Percentiles rank a stretch among this genome's conserved stretches.
phyloP scores from a whole-genome alignment of 805 yeast genomes.

The Sugiyamaella lignohabitans region DNA sequence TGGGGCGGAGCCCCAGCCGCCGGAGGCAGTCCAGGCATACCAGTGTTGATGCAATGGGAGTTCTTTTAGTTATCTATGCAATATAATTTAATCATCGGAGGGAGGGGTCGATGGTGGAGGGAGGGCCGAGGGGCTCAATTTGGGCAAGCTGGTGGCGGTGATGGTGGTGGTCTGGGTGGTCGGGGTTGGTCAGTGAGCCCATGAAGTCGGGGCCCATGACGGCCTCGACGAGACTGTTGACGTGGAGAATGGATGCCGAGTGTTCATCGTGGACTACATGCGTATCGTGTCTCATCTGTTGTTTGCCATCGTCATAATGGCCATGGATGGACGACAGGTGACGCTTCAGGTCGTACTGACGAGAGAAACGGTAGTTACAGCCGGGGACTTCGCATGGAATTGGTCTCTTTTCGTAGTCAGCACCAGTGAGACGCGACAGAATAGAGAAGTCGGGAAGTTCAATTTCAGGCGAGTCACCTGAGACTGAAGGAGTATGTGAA shows the following conservation, averaged over 20 bases:
- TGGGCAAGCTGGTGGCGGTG: not conserved
- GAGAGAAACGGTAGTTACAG: conserved; percentile 31
- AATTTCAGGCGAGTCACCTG: not conserved
- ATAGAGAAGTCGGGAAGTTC: not conserved
- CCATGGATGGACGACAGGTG: conserved; percentile 25
- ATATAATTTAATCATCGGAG: no score
- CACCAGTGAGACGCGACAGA: conserved; percentile 29
- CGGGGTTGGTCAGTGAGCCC: not conserved
- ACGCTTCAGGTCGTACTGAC: conserved; percentile 35
- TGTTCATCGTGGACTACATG: not conserved
- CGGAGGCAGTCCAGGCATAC: not conserved
- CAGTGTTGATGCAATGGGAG: not conserved
- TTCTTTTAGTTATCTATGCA: no score
- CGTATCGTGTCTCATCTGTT: not conserved
- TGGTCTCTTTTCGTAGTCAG: conserved; percentile 29
- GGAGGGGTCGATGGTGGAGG: not conserved
- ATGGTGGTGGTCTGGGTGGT: not conserved
- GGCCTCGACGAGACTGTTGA: not conserved
- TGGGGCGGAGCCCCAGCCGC: not conserved
- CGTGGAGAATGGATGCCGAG: no score
- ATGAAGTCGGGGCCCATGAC: not conserved
- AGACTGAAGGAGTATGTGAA: not conserved
- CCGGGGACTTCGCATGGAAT: conserved; percentile 28
- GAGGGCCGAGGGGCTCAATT: not conserved
- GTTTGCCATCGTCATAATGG: not conserved